A percentile compares a stretch with the other conserved stretches of the same genome.
These are phyloP conservation scores for Coemansia sp. DNA, from an alignment of 192 early-diverging fungal genomes.

Conservation along the genomic window DNA sequence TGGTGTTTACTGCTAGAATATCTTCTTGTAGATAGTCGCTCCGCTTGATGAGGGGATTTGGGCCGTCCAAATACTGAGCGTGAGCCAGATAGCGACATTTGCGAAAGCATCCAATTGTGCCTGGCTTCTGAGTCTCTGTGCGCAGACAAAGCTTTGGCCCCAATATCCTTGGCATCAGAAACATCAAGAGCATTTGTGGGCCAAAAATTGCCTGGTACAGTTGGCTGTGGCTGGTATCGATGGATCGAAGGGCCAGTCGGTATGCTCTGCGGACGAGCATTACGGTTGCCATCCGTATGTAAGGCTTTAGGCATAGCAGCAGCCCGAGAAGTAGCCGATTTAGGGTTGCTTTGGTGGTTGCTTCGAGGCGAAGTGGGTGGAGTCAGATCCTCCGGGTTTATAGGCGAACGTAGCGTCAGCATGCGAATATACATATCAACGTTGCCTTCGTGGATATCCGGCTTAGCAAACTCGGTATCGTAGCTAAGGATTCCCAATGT, in stretches of 20 bases:
- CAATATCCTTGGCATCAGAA: no score
- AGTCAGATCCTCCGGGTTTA: slow-evolving; percentile 21
- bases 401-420: slow-evolving; percentile 24
- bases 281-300: background rate
- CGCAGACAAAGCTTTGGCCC: no score
- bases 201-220: slow-evolving; percentile 17
- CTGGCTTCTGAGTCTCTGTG: background rate
- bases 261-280: background rate
- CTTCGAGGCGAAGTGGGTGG: slow-evolving; percentile 11
- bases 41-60: background rate
- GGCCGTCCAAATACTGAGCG: background rate
- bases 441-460: slow-evolving; percentile 25
- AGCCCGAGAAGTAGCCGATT: background rate
- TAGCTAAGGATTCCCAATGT: slow-evolving; percentile 11
- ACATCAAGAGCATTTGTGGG: background rate
- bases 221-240: slow-evolving; percentile 5
- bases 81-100: background rate
- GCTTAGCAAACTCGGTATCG: slow-evolving; percentile 10
- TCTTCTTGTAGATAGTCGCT: no score
- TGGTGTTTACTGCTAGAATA: no score
- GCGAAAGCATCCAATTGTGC: background rate
- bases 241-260: background rate
- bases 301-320: background rate
- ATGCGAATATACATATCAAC: slow-evolving; percentile 24
- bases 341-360: background rate